These are phyloP conservation scores for Heritiera fomes DNA, from an alignment of 345 rosid species.

Conservation along the genomic window DNA sequence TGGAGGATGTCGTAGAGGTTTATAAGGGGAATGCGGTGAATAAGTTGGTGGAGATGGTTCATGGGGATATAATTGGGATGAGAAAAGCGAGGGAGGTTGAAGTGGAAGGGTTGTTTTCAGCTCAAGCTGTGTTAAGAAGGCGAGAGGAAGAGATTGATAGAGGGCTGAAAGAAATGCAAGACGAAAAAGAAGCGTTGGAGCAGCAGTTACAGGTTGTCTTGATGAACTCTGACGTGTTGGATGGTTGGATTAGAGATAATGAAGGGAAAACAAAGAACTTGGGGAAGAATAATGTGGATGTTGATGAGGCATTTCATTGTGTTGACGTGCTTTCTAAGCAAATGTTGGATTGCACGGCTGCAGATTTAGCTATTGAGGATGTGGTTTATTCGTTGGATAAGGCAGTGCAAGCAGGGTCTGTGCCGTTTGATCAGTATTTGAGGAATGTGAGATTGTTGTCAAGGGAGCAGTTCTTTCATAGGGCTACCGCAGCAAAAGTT, in stretches of 20 bases:
- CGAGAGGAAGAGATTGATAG: conserved; percentile 59
- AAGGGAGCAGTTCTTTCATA: conserved; percentile 85
- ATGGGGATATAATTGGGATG: conserved; percentile 54
- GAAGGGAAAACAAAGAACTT: conserved; percentile 41
- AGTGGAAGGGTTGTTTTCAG: conserved; percentile 68
- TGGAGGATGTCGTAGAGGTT: conserved; percentile 75
- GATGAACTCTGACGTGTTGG: conserved; percentile 69
- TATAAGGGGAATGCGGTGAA: conserved; percentile 68
- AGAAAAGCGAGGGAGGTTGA: conserved; percentile 74
- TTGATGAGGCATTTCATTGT: conserved; percentile 62
- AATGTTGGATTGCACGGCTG: conserved; percentile 73
- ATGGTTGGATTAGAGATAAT: conserved; percentile 70
- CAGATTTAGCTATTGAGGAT: conserved; percentile 89
- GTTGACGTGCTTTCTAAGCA: conserved; percentile 62
- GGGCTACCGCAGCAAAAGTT: conserved; percentile 78
- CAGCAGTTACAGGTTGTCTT: conserved; percentile 76
- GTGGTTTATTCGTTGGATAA: conserved; percentile 74
- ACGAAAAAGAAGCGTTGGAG: conserved; percentile 77
- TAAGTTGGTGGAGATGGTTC: conserved; percentile 67
- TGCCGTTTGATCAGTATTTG: conserved; percentile 82
- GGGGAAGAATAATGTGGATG: conserved; percentile 40
- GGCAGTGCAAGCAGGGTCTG: conserved; percentile 61
- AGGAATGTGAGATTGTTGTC: conserved; percentile 87
- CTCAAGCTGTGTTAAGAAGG: conserved; percentile 63
- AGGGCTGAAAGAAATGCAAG: conserved; percentile 70